Evolutionary conservation across 2,329 filamentous ascomycete genomes (phyloP).

Genomic region (Calonectria montana): DNA sequence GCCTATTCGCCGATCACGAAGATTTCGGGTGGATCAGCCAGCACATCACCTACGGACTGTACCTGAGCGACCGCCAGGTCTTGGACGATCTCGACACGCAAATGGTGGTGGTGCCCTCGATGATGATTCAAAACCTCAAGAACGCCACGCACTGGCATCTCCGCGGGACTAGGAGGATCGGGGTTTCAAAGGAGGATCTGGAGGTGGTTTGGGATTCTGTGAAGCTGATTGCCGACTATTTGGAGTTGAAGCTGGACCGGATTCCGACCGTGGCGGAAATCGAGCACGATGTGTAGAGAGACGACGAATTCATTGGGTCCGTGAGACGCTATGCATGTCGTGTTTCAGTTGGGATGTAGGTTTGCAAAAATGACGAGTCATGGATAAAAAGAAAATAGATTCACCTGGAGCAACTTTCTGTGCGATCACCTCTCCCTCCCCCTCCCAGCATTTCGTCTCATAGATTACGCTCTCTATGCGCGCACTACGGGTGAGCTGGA

Average conservation of each 20-base stretch:
- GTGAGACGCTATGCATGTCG: too few species aligned
- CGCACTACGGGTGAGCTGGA: too few species aligned
- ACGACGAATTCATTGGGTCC: too few species aligned
- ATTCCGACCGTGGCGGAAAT: background rate
- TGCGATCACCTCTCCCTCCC: too few species aligned
- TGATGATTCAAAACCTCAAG: slow-evolving; percentile 68
- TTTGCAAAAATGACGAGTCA: too few species aligned
- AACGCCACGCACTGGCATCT: slow-evolving; percentile 66
- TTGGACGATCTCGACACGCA: slow-evolving; percentile 66
- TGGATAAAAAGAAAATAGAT: too few species aligned
- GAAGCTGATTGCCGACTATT: background rate
- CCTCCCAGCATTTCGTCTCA: too few species aligned
- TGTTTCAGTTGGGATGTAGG: too few species aligned
- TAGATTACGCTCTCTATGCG: too few species aligned
- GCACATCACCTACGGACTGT: slow-evolving; percentile 69
- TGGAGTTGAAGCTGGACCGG: background rate
- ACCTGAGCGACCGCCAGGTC: slow-evolving; percentile 66
- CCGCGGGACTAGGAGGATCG: slow-evolving; percentile 32
- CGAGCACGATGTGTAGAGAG: background rate
- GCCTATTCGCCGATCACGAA: slow-evolving; percentile 50
- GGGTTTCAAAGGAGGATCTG: background rate
- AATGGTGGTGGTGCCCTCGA: slow-evolving; percentile 63
- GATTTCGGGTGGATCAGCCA: slow-evolving; percentile 62
- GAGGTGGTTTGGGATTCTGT: background rate
- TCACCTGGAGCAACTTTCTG: too few species aligned